These are phyloP conservation scores for Aaosphaeria pasadenensis DNA, from an alignment of 2,329 filamentous ascomycete genomes.

Conservation along the genomic window DNA sequence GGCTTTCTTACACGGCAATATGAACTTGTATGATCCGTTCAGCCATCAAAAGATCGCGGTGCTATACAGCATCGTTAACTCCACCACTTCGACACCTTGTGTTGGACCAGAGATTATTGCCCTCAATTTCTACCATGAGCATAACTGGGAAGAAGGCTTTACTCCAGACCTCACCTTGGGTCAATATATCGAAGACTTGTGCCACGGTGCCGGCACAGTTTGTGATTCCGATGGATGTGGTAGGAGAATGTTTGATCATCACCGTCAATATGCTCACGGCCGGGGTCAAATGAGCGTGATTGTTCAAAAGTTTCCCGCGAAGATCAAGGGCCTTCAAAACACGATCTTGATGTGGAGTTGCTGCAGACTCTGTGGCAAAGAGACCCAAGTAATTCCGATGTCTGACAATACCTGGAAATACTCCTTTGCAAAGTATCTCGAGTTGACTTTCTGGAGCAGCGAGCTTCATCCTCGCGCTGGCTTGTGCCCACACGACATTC, in stretches of 20 bases:
- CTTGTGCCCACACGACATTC: slow-evolving; percentile 86
- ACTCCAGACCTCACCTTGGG: slow-evolving; percentile 87
- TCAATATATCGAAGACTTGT: slow-evolving; percentile 91
- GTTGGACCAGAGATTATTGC: slow-evolving; percentile 86
- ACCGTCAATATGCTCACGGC: slow-evolving; percentile 95
- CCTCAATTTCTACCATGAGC: slow-evolving; percentile 90
- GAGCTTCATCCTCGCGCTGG: slow-evolving; percentile 71
- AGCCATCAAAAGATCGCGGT: slow-evolving; percentile 96
- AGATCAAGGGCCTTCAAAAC: slow-evolving; percentile 63
- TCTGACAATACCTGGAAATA: slow-evolving; percentile 96
- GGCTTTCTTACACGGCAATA: slow-evolving; percentile 82
- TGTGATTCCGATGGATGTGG: slow-evolving; percentile 86
- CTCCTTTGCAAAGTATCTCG: slow-evolving; percentile 97
- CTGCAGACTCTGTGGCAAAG: slow-evolving; percentile 86
- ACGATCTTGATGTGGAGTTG: slow-evolving; percentile 97
- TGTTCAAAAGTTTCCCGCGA: slow-evolving; percentile 70
- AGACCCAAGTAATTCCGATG: slow-evolving; percentile 87
- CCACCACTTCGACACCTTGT: slow-evolving; percentile 88
- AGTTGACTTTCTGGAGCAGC: slow-evolving; percentile 92
- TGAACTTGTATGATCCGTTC: slow-evolving; percentile 89
- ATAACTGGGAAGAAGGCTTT: slow-evolving; percentile 67
- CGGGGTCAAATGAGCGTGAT: slow-evolving; percentile 91
- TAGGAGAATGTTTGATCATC: slow-evolving; percentile 85
- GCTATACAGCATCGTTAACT: slow-evolving; percentile 90
- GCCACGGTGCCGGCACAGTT: slow-evolving; percentile 68